Percentiles rank a stretch among this genome's conserved stretches.
Evolutionary conservation across 768 basidiomycete species (phyloP).

Genomic region (Suillus spraguei): DNA sequence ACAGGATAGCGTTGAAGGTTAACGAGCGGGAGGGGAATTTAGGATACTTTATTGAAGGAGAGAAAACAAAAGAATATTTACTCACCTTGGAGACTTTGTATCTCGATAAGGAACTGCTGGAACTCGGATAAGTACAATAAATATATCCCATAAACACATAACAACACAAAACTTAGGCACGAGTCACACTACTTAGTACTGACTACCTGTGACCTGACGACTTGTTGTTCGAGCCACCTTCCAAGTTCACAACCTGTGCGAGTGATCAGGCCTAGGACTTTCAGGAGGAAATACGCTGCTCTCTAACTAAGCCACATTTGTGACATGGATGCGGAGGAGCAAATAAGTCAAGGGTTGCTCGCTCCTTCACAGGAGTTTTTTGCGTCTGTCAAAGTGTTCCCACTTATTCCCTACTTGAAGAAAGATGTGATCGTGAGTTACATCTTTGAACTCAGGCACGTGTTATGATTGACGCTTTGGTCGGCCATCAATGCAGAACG

Average conservation of each 20-base stretch:
- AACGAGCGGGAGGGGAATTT: conserved; percentile 25
- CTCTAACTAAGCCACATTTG: conserved; percentile 10
- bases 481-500: conserved; percentile 19
- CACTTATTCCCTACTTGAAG: conserved; percentile 74
- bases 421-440: conserved; percentile 65
- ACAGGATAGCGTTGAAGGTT: conserved; percentile 35
- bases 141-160: conserved; percentile 4
- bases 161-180: not conserved
- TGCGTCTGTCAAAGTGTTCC: conserved; percentile 73
- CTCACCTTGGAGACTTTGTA: conserved; percentile 27
- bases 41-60: conserved; percentile 27
- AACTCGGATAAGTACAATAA: not conserved
- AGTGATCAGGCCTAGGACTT: not conserved
- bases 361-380: conserved; percentile 61
- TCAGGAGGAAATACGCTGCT: not conserved
- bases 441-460: conserved; percentile 17
- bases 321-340: conserved; percentile 39
- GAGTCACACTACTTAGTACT: no score
- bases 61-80: conserved; percentile 39
- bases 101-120: conserved; percentile 11
- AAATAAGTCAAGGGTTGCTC: conserved; percentile 36
- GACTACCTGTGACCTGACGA: not conserved
- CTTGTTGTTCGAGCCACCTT: not conserved
- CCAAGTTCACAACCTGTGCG: not conserved
- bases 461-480: conserved; percentile 27